These are phyloP conservation scores for Cucumis variabilis DNA, from an alignment of 331 rosid genomes.

Conservation along the genomic window DNA sequence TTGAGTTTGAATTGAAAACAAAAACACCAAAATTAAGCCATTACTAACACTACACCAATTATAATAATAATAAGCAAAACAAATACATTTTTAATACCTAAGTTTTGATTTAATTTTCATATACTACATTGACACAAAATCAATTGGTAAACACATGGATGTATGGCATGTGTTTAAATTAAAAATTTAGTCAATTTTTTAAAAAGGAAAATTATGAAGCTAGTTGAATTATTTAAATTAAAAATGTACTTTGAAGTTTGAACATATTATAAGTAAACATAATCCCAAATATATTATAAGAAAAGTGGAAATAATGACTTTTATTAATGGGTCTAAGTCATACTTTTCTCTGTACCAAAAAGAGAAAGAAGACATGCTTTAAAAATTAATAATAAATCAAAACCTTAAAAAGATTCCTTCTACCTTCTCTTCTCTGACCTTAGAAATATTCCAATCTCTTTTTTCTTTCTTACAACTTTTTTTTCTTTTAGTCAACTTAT, in stretches of 20 bases:
- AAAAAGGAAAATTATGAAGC: too few species aligned
- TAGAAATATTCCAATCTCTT: background rate
- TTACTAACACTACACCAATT: too few species aligned
- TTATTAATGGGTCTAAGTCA: background rate
- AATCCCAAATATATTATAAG: background rate
- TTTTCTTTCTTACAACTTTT: too few species aligned
- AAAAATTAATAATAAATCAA: background rate
- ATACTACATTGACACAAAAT: too few species aligned
- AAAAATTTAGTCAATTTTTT: too few species aligned
- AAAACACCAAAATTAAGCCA: too few species aligned
- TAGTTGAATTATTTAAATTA: too few species aligned
- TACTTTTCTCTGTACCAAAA: background rate
- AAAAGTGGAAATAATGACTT: background rate
- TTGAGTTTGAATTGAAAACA: background rate
- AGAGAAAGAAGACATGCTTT: background rate
- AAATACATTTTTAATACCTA: too few species aligned
- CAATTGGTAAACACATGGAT: too few species aligned
- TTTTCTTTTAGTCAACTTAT: background rate
- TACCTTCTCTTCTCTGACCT: background rate
- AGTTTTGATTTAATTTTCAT: too few species aligned
- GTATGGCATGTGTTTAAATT: background rate
- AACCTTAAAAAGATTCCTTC: background rate
- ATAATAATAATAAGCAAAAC: too few species aligned
- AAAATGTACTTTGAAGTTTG: background rate
- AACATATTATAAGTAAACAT: too few species aligned